Evolutionary conservation across 768 basidiomycete genomes (phyloP), one percentile per base, ranked within the genome.

Genomic region (Calvatia gigantea): DNA sequence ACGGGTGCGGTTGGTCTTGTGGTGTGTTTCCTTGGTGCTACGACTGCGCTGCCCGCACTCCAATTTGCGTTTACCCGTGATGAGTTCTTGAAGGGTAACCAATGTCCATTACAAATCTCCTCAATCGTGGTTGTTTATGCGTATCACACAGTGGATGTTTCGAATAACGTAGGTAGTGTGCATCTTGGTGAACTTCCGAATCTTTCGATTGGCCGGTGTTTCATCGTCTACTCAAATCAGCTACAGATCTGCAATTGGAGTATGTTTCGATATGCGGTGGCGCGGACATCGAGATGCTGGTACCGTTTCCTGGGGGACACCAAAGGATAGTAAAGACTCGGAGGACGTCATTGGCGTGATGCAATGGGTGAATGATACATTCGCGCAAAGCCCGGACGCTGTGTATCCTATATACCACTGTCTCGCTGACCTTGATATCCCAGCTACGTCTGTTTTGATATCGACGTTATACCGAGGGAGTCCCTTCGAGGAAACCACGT

Each of bases 101-200:
- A 70, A 37, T 70, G 68, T 53, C 66, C 69, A 1, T n/a, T 70
- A 70, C 56, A 70, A 70, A 56, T 68, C 67, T 2, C 69, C 69
- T 1, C 69, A 70, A 49, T 70, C 69, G 2, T 69, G 69, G 69
- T 48, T 69, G 1, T 66, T 63, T 39, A 68, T 67, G 56, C 62
- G 63, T 14, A 35, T 62, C 4, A 64, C 61, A 6, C 60, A 67
- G 14, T 44, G 59, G 19, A 15, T 62, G 21, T 64, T 70, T 28
- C 60, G 64, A 39, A 35, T 64, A 5, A 49, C 49, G 4, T 54
- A 54, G 27, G 37, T 55, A 8, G 27, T 58, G 27, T 39, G 41
- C n/a, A 17, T n/a, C 54, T 5, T 64, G 61, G n/a, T 67, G 65
- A 61, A 63, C 61, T 37, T 29, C 31, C 2, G 59, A 62, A 28